These are phyloP conservation scores for Nitzschia palea DNA, from an alignment of 108 stramenopile genomes.

Conservation along the genomic window DNA sequence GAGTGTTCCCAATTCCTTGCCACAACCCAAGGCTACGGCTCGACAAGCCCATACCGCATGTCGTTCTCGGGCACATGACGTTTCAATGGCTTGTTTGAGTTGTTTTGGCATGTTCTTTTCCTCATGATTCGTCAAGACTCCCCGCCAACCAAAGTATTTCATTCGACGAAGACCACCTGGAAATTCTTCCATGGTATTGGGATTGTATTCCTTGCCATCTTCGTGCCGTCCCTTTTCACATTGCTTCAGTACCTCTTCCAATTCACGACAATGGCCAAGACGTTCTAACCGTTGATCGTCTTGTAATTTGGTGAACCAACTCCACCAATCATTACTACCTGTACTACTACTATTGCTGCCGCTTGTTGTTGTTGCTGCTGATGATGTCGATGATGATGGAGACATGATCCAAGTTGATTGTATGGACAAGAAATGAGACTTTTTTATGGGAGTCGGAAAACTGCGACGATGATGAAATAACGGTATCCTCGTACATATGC, in stretches of 20 bases:
- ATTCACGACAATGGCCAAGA: constrained; percentile 22
- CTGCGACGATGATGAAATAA: too few relatives aligned
- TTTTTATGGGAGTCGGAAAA: too few relatives aligned
- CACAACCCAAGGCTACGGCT: constrained; percentile 45
- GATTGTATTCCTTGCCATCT: neutral
- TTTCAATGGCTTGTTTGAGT: neutral
- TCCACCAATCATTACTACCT: too few relatives aligned
- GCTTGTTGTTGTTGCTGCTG: too few relatives aligned
- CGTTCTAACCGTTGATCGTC: constrained; percentile 48
- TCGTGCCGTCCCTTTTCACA: constrained; percentile 31
- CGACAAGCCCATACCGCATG: constrained; percentile 55
- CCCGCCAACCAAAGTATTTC: constrained; percentile 52
- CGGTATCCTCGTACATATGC: too few relatives aligned
- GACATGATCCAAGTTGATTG: too few relatives aligned
- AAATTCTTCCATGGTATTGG: constrained; percentile 23
- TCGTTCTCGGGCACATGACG: constrained; percentile 41
- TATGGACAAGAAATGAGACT: too few relatives aligned
- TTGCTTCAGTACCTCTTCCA: constrained; percentile 21
- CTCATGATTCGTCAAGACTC: neutral
- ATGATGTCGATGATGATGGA: too few relatives aligned
- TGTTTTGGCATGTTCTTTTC: neutral
- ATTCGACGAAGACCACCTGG: constrained; percentile 35
- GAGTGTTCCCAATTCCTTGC: constrained; percentile 28
- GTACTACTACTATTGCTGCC: too few relatives aligned
- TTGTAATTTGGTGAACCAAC: constrained; percentile 17